Base-by-base conservation (phyloP, 352 stramenopile genomes). In the Hyaloperonospora brassicae region DNA sequence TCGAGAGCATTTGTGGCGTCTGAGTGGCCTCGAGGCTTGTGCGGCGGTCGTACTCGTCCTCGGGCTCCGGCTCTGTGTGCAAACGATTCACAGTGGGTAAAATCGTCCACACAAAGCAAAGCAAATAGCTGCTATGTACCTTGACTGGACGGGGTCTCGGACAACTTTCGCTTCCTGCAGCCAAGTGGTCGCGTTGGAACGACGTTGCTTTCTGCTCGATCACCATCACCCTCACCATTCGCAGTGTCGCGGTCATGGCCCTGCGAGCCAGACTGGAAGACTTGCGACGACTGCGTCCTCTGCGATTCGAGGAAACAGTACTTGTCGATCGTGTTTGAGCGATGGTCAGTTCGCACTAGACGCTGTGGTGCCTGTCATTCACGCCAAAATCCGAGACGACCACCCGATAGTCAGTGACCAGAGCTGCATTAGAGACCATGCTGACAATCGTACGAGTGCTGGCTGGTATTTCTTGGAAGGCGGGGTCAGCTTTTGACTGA, bases 271-370 rank as follows among this genome's bases (percentile, higher is more conserved):
- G 68, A 65, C 56, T 72, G 65, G 23, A 64, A 72, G 6, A 54
- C 46, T 47, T 68, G 62, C 14, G 68, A 69, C 34, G 68, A 14
- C 17, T 84, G 72, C 17, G 72, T 87, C 50, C 68, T 73, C 52
- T 93, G 83, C 0, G 81, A 93, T 7, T 86, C 70, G 9, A 92
- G 65, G 58, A 89, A 88, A 47, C 67, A 87, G 56, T 84, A 94
- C 52, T 87, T 90, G 62, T 92, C 84, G 17, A 94, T 92, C n/a
- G 79, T 91, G 59, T 79, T 92, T 4, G 82, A 84, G 17, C 80
- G 79, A 58, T 88, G 75, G 38, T 94, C 84, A 1, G 84, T 94
- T 55, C 84, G 76, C 21, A 94, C 84, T 25, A 94, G 63, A 50
- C 79, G 76, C 54, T 91, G 79, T 1, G 84, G 84, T 50, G 82